Base-by-base conservation (phyloP, 805 yeast species). In the Zygosaccharomyces bisporus region DNA sequence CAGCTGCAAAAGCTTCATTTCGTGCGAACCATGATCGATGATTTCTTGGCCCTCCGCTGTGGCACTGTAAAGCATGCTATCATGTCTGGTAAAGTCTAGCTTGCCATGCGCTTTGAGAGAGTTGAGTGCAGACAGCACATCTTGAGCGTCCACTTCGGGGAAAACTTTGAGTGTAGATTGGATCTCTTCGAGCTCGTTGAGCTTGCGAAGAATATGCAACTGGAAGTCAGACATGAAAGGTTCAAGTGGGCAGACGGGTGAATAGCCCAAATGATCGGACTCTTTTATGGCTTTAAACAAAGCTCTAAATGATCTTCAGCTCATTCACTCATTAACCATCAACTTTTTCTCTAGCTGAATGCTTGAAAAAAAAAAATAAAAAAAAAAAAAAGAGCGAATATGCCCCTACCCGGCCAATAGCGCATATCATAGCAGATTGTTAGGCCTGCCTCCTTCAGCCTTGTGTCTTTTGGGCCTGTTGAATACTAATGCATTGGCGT, bases 11-110 rank as follows among this genome's bases (percentile, higher is more conserved):
- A 93, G 74, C 55, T 95, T 79, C 58, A 76, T 78, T 70, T 93
- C 99, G 60, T 93, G 97, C 24, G 97, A 87, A 6, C 99, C 99
- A 43, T 85, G 70, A 10, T 68, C 66, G 13, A 86, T 75, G 48
- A 90, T 85, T 34, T 86, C 90, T 54, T 78, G 68, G 39, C 95
- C 98, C 71, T 93, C 99, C 8, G 67, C 69, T 9, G 95, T 83
- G 51, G 89, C 76, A 20, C 73, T 68, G 83, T 90, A 91, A 52
- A 72, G 65, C 53, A 90, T 95, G 43, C 74, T 71, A 64, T 91
- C 98, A 43, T 79, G 73, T 49, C 86, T 77, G 55, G 77, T 73
- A 71, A 80, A 90, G 35, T 69, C 68, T 56, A 93, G 76, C 86
- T 91, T 90, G 45, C 78, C 75, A 65, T 85, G 84, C 49, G 96